Evolutionary conservation across 2,329 filamentous ascomycete species (phyloP), one percentile per base, ranked within the genome.

Genomic region (Penicillium nordicum): DNA sequence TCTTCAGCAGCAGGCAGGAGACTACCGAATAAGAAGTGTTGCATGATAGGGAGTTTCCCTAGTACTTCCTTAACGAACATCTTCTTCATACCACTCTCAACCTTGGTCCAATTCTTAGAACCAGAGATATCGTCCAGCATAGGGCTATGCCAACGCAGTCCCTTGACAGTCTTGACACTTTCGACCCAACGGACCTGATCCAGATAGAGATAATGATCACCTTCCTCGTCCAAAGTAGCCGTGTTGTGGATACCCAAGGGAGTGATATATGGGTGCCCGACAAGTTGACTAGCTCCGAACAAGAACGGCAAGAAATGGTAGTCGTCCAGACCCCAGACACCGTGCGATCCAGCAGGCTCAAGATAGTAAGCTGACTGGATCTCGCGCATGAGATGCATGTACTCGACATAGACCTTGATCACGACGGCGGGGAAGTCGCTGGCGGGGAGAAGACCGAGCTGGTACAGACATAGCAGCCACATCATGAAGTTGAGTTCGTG

Each of bases 101-200:
- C 89, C 79, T 99, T 99, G 62, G 76, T 78, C 94, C 94, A 99
- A 38, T 82, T 89, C 72, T 90, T 92, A 16, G 93, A 89, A 1
- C 90, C 87, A 4, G 89, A 94, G 62, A 99, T 99, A 72, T 99
- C 94, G 71, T 99, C 94, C 18, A 99, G 84, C 95, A 99, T 97
- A 4, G 95, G 94, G 62, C 88, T 92, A 69, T 99, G 95, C 94
- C 94, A 99, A 43, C 94, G 84, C 58, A 99, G 78, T 1, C 92
- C 93, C 69, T 95, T 91, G 56, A 97, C 92, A 1, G 91, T 96
- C 80, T 99, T 99, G 57, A 96, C 95, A 64, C 87, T 90, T 76
- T 97, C 97, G 56, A 99, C 93, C 75, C 96, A 99, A 50, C 84
- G 83, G 27, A 99, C 90, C 75, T 97, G 94, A 50, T 92, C 89